Evolutionary conservation across 1,139 yeast species (phyloP).

Genomic region (Taphrina pruni): DNA sequence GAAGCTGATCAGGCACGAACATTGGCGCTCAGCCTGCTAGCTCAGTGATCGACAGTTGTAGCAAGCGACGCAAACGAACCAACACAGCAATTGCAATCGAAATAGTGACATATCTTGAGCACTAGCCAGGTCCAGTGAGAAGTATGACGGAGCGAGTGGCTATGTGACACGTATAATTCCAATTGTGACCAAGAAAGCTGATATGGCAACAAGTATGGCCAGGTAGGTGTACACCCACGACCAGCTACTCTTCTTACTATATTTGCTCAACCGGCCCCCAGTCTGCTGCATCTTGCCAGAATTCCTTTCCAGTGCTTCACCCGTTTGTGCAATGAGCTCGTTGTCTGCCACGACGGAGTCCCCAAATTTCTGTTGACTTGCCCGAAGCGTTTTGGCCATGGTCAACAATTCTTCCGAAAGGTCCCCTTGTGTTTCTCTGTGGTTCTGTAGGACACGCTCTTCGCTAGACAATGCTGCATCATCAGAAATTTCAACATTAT

Average conservation of each 20-base stretch:
- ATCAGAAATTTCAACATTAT: not conserved
- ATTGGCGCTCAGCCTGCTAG: too few species aligned
- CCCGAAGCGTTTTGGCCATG: constrained; percentile 38
- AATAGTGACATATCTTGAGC: not conserved
- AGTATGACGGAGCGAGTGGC: not conserved
- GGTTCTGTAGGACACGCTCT: constrained; percentile 37
- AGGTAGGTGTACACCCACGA: constrained; percentile 27
- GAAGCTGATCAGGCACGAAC: too few species aligned
- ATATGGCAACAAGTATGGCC: constrained; percentile 30
- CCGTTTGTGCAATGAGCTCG: constrained; percentile 37
- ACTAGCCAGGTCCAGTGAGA: not conserved
- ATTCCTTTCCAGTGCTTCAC: constrained; percentile 33
- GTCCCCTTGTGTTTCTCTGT: constrained; percentile 37
- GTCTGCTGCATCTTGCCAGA: constrained; percentile 31
- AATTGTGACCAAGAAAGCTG: constrained; percentile 24
- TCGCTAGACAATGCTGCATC: constrained; percentile 11
- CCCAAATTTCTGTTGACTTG: constrained; percentile 32
- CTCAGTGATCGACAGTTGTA: too few species aligned
- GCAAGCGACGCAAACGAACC: too few species aligned
- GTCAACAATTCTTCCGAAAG: constrained; percentile 33
- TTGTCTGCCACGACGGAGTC: constrained; percentile 37
- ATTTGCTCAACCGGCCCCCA: constrained; percentile 33
- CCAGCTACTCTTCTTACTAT: constrained; percentile 33
- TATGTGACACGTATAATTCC: constrained; percentile 26
- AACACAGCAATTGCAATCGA: too few species aligned